A percentile compares a stretch with the other conserved stretches of the same genome.
These are phyloP conservation scores for Podospora appendiculata DNA, from an alignment of 495 filamentous ascomycete species.

Conservation along the genomic window DNA sequence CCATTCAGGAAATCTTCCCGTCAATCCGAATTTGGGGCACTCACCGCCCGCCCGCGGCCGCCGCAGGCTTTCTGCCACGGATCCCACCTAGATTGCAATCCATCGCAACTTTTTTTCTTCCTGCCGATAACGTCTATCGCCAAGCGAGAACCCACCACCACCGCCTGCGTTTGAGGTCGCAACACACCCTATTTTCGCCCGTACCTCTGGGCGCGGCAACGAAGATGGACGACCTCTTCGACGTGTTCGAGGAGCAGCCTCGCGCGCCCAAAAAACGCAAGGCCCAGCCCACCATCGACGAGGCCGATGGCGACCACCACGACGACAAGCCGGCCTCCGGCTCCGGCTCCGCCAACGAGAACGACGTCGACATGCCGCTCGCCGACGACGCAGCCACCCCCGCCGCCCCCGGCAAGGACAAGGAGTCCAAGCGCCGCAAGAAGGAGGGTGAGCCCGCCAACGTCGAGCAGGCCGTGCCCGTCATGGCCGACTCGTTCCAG, in stretches of 20 bases:
- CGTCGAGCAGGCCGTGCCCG: slow-evolving; percentile 49
- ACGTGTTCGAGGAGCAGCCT: slow-evolving; percentile 69
- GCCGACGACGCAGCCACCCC: slow-evolving; percentile 1
- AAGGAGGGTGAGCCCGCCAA: slow-evolving; percentile 47
- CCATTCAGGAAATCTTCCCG: too few relatives aligned
- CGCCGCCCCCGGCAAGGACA: slow-evolving; percentile 23
- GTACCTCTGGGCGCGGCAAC: not conserved
- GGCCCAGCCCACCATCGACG: slow-evolving; percentile 60
- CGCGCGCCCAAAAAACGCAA: slow-evolving; percentile 60
- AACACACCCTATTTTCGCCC: not conserved
- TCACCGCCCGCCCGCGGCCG: slow-evolving; percentile 1
- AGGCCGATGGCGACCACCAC: slow-evolving; percentile 32
- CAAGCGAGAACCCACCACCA: not conserved
- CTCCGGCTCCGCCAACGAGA: slow-evolving; percentile 3
- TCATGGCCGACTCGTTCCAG: slow-evolving; percentile 89
- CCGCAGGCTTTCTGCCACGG: slow-evolving; percentile 9
- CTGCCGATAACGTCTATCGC: slow-evolving; percentile 1
- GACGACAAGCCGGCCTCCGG: not conserved
- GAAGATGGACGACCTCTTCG: slow-evolving; percentile 74
- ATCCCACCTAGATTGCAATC: slow-evolving; percentile 2
- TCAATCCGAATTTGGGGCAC: not conserved
- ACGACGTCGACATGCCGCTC: slow-evolving; percentile 9
- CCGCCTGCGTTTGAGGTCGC: too few relatives aligned
- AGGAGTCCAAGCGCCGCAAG: slow-evolving; percentile 62
- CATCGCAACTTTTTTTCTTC: slow-evolving; percentile 20